Percentiles rank a stretch among this genome's conserved stretches.
phyloP scores from a whole-genome alignment of 352 stramenopile genomes.

The Stramenopiles sp. region DNA sequence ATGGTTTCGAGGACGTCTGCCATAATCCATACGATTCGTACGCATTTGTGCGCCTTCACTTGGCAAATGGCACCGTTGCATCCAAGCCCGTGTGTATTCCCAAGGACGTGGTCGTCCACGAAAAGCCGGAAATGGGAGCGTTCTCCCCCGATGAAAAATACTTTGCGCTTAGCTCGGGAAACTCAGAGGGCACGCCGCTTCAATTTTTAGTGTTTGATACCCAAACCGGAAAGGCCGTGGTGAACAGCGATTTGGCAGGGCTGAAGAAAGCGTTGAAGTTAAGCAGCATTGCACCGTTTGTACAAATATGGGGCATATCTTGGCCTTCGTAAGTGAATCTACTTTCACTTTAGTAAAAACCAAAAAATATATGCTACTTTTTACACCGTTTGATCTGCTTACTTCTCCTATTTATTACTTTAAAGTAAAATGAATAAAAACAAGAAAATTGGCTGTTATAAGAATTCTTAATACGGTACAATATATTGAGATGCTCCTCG shows the following conservation, averaged over 20 bases:
- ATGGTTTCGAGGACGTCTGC: neutral
- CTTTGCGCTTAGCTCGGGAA: neutral
- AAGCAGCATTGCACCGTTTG: neutral
- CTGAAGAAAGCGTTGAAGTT: neutral
- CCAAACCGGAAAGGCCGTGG: neutral
- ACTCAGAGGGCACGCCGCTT: neutral
- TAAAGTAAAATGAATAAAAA: too few relatives aligned
- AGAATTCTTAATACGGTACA: too few relatives aligned
- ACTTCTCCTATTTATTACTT: too few relatives aligned
- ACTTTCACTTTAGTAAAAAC: too few relatives aligned
- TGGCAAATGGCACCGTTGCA: neutral
- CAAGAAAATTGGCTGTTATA: too few relatives aligned
- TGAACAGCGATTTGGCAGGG: neutral
- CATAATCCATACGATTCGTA: neutral
- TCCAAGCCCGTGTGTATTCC: neutral
- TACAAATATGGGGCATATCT: neutral
- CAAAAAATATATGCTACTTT: too few relatives aligned
- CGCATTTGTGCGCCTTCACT: neutral
- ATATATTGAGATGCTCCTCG: too few relatives aligned
- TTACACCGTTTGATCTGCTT: too few relatives aligned
- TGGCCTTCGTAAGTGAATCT: too few relatives aligned
- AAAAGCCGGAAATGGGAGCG: constrained; percentile 1
- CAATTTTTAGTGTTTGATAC: constrained; percentile 4
- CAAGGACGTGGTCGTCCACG: neutral
- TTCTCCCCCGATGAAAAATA: neutral